Conservation (phyloP, 2,329 filamentous ascomycete genomes). For the Colletotrichum echinochloae region DNA sequence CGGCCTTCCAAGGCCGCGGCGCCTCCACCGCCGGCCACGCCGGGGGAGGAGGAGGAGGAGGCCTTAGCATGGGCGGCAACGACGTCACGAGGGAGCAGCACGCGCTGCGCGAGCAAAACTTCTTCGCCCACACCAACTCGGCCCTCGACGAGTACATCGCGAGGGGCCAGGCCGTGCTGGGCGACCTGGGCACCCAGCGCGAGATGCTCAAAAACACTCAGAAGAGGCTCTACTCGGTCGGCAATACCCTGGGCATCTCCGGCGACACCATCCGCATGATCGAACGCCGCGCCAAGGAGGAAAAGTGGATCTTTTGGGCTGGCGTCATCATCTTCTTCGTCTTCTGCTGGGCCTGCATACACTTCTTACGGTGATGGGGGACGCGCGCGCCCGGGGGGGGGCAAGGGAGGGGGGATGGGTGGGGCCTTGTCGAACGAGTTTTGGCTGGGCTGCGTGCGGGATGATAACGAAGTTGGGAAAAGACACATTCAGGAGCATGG, state of each 20-base stretch:
- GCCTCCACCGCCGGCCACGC: constrained; percentile 51
- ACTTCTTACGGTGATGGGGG: constrained; percentile 77
- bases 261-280: constrained; percentile 98
- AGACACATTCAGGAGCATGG: constrained; percentile 24
- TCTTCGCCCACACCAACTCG: constrained; percentile 83
- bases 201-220: constrained; percentile 97
- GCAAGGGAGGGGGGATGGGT: not conserved
- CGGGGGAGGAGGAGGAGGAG: too few relatives aligned
- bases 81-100: constrained; percentile 82
- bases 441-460: not conserved
- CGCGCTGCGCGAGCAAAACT: constrained; percentile 88
- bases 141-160: constrained; percentile 96
- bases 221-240: constrained; percentile 88
- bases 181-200: constrained; percentile 87
- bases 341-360: constrained; percentile 92
- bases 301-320: constrained; percentile 97
- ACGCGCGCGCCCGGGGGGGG: too few relatives aligned
- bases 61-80: constrained; percentile 63
- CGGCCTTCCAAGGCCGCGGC: constrained; percentile 57
- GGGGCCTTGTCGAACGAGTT: not conserved
- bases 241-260: constrained; percentile 91
- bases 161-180: constrained; percentile 87
- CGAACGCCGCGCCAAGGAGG: constrained; percentile 88
- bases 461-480: constrained; percentile 8
- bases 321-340: constrained; percentile 88